Evolutionary conservation across 805 yeast species (phyloP), one percentile per base, ranked within the genome.

Genomic region (Tetrapisispora arboricola): DNA sequence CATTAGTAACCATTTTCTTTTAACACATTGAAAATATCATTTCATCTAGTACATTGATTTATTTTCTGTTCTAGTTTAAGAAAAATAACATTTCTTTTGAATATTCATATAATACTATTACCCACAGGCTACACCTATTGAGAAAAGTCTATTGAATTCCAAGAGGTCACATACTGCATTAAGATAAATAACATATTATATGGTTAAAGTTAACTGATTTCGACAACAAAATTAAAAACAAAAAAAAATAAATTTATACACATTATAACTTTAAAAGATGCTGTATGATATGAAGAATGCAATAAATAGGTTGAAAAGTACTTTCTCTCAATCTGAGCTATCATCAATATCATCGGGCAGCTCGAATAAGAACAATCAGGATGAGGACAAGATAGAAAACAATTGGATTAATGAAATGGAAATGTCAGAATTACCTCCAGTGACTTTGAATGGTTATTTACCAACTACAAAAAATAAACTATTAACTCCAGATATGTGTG

Each of bases 401-500:
- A 32, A 40, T 17, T 27, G 37, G 37, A 34, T 34, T 9, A 34
- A 38, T 37, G 53, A 49, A 19, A 57, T 51, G 11, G 55, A 54
- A 19, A 16, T 34, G 28, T 16, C 18, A 17, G 79, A 80, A 3
- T 60, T 81, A 35, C 70, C 80, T 2, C 76, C 80, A 0, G 54
- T 85, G 10, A 57, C 51, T 16, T 64, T 88, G 15, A 44, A 42
- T 1, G 96, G 96, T 1, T 84, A 84, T 56, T 63, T 66, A 21
- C 51, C 65, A 0, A 56, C 67, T 2, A 84, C 94, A 0, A 72
- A 68, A 44, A 76, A 75, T 45, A 67, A 70, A 47, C 62, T 90
- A 8, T 53, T 90, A 42, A 66, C 68, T n/a, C 38, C 49, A 0
- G 82, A 75, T 38, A 63, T 90, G 52, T 92, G 92, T 1, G 82